Conservation (phyloP, 73 alveolate species). For the Symbiodinium natans region DNA sequence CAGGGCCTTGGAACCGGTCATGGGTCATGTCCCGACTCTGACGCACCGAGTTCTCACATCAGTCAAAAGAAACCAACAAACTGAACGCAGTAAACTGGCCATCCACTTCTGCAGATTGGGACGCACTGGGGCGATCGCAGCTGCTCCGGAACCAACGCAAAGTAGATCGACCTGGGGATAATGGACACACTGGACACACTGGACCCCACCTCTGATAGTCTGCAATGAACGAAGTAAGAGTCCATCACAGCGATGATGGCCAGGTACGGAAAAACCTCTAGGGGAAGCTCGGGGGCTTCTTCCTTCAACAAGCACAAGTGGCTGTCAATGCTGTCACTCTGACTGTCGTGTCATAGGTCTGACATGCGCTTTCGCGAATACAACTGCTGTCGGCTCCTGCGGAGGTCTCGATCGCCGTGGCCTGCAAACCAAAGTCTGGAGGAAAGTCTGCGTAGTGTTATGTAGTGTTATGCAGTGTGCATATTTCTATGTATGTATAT, state of each 20-base stretch:
- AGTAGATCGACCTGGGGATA: neutral
- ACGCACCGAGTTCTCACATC: too few relatives aligned
- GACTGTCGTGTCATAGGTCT: too few relatives aligned
- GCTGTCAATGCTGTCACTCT: too few relatives aligned
- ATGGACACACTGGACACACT: neutral
- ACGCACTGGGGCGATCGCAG: neutral
- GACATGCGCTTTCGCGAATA: too few relatives aligned
- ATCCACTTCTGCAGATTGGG: neutral
- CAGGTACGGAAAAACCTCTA: neutral
- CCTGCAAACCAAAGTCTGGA: too few relatives aligned
- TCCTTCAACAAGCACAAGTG: too few relatives aligned
- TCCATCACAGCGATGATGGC: neutral
- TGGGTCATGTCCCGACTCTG: neutral
- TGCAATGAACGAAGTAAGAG: neutral
- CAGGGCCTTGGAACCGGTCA: neutral
- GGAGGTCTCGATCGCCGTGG: too few relatives aligned
- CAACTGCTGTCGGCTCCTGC: too few relatives aligned
- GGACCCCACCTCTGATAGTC: too few relatives aligned
- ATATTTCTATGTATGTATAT: too few relatives aligned
- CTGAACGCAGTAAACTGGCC: neutral
- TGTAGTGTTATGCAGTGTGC: too few relatives aligned
- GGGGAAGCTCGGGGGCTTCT: neutral
- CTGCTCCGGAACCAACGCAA: constrained; percentile 51
- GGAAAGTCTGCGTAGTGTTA: too few relatives aligned
- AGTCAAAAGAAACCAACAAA: neutral